Conservation (phyloP, 2,329 filamentous ascomycete genomes). For the Colletotrichum chrysophilum region DNA sequence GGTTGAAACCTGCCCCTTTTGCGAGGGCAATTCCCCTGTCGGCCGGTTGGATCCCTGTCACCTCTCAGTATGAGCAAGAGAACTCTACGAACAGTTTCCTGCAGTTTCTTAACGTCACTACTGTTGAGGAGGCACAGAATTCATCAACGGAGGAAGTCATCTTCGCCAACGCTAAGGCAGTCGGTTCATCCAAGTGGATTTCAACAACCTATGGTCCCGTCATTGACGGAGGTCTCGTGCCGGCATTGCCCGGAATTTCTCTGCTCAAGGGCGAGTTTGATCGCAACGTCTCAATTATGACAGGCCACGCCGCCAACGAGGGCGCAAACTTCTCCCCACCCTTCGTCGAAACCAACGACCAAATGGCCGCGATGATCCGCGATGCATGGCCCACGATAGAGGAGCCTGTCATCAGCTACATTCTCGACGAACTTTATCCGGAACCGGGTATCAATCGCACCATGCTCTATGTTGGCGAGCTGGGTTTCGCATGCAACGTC, state of each 20-base stretch:
- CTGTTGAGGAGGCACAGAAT: background rate
- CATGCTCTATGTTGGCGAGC: conserved; percentile 43
- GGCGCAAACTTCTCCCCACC: conserved; percentile 47
- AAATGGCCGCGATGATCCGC: conserved; percentile 42
- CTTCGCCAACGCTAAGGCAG: conserved; percentile 1
- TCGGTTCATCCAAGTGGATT: background rate
- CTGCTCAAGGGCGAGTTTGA: conserved; percentile 6
- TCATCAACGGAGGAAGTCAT: background rate
- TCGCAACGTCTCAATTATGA: conserved; percentile 16
- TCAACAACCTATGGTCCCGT: conserved; percentile 5
- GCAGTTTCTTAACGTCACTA: background rate
- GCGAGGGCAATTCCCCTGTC: conserved; percentile 17
- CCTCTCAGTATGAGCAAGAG: background rate
- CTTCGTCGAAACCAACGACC: conserved; percentile 44
- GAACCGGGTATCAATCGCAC: conserved; percentile 41
- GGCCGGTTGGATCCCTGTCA: background rate
- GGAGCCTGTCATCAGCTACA: conserved; percentile 35
- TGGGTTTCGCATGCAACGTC: conserved; percentile 54
- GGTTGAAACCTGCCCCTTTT: conserved; percentile 7
- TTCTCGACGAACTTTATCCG: conserved; percentile 51
- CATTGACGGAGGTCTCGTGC: conserved; percentile 14
- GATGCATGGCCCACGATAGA: conserved; percentile 21
- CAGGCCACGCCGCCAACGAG: conserved; percentile 53
- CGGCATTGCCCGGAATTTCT: conserved; percentile 10
- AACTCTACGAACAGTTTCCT: conserved; percentile 6